Conservation (phyloP, 2,329 filamentous ascomycete genomes). For the Calonectria naviculata region DNA sequence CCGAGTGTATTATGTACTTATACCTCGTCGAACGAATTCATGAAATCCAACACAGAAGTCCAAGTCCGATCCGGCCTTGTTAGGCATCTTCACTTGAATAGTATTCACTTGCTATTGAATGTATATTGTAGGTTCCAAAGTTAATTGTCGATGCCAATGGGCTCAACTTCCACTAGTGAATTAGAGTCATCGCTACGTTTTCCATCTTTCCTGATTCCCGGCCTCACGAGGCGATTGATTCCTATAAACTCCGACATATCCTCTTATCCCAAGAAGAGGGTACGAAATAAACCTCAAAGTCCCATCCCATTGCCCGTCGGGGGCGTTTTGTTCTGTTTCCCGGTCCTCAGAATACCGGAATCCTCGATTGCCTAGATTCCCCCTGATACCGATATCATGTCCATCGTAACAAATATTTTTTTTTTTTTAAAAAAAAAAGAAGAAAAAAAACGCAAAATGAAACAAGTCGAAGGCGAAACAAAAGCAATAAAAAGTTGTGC, state of each 20-base stretch:
- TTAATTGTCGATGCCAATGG: neutral
- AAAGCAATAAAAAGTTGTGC: neutral
- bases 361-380: conserved; percentile 17
- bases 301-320: conserved; percentile 10
- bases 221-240: neutral
- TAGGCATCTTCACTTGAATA: neutral
- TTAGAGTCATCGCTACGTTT: neutral
- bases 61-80: neutral
- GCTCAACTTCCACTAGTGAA: neutral
- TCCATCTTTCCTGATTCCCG: neutral
- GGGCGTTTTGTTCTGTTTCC: conserved; percentile 19
- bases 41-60: conserved; percentile 8
- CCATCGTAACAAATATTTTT: conserved; percentile 1
- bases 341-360: conserved; percentile 1
- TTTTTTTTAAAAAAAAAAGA: neutral
- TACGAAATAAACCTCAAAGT: neutral
- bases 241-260: conserved; percentile 4
- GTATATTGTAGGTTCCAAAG: neutral
- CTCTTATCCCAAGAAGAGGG: neutral
- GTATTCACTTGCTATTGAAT: neutral
- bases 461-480: neutral
- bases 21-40: conserved; percentile 12
- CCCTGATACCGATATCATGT: neutral
- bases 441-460: neutral
- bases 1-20: conserved; percentile 5